These are phyloP conservation scores for Pleurotus sapidus DNA, from an alignment of 768 basidiomycete species.

Conservation along the genomic window DNA sequence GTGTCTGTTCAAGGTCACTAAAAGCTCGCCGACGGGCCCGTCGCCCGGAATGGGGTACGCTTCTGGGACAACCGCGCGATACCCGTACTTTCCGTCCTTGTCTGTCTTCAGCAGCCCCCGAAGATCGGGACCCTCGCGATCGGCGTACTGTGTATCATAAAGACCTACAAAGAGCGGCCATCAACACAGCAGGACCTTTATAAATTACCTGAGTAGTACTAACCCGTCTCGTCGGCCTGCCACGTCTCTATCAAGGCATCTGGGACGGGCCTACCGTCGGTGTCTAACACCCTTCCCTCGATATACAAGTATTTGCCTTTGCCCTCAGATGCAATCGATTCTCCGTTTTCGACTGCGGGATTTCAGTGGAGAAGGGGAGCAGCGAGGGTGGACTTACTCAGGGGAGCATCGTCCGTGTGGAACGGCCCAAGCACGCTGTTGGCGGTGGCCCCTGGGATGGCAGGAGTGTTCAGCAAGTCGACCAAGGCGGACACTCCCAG, in stretches of 20 bases:
- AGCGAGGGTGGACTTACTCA: conserved; percentile 41
- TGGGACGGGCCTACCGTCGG: conserved; percentile 61
- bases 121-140: conserved; percentile 63
- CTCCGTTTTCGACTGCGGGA: conserved; percentile 58
- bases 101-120: conserved; percentile 61
- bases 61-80: conserved; percentile 69
- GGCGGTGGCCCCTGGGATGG: conserved; percentile 61
- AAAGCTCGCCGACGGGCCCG: conserved; percentile 64
- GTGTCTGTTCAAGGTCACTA: conserved; percentile 59
- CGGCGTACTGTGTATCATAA: conserved; percentile 41
- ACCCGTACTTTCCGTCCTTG: conserved; percentile 64
- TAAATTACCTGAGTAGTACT: conserved; percentile 26
- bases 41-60: conserved; percentile 79
- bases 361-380: too few relatives aligned
- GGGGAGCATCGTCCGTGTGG: conserved; percentile 72
- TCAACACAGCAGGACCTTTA: conserved; percentile 10
- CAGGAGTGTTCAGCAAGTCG: conserved; percentile 70
- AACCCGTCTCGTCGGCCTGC: conserved; percentile 70
- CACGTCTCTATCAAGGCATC: conserved; percentile 77
- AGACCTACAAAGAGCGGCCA: neutral
- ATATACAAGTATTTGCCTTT: conserved; percentile 86
- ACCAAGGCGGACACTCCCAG: conserved; percentile 79
- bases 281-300: conserved; percentile 65
- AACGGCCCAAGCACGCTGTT: conserved; percentile 82
- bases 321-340: conserved; percentile 81